Conservation (phyloP, 2,329 filamentous ascomycete species). For the Diaporthe sp. region DNA sequence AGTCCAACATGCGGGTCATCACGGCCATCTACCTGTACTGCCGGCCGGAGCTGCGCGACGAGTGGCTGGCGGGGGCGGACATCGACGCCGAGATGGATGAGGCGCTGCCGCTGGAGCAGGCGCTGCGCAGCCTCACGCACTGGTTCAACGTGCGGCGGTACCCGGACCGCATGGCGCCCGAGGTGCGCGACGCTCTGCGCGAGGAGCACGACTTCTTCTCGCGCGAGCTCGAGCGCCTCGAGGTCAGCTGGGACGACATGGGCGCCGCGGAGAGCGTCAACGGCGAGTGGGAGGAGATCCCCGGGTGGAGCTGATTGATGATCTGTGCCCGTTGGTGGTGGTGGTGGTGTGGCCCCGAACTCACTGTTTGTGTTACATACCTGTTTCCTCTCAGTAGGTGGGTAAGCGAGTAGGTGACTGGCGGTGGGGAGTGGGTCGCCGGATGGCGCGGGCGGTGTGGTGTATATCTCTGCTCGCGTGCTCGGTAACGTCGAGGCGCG, state of each 20-base stretch:
- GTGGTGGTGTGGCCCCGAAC: background rate
- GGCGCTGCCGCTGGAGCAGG: conserved; percentile 91
- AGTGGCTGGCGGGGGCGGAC: conserved; percentile 93
- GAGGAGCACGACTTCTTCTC: conserved; percentile 87
- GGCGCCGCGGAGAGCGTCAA: conserved; percentile 50
- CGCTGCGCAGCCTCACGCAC: conserved; percentile 88
- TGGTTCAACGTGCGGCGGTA: conserved; percentile 93
- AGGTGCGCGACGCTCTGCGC: conserved; percentile 70
- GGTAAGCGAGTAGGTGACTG: background rate
- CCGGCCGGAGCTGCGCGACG: conserved; percentile 90
- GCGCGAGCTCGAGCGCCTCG: conserved; percentile 81
- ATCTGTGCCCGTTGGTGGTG: background rate
- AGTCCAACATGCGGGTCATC: conserved; percentile 98
- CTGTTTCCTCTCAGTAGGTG: background rate
- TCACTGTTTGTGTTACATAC: background rate
- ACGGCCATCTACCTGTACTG: conserved; percentile 97
- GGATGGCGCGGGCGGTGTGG: conserved; percentile 1
- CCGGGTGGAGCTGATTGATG: conserved; percentile 35
- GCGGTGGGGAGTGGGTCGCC: conserved; percentile 12
- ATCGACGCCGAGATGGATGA: conserved; percentile 96
- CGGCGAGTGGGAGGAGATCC: conserved; percentile 46
- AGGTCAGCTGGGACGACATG: conserved; percentile 63
- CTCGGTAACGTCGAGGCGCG: background rate
- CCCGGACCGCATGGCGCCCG: conserved; percentile 79
- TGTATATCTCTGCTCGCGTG: conserved; percentile 21